These are phyloP conservation scores for Adansonia grandidieri DNA, from an alignment of 441 rosid genomes.

Conservation along the genomic window DNA sequence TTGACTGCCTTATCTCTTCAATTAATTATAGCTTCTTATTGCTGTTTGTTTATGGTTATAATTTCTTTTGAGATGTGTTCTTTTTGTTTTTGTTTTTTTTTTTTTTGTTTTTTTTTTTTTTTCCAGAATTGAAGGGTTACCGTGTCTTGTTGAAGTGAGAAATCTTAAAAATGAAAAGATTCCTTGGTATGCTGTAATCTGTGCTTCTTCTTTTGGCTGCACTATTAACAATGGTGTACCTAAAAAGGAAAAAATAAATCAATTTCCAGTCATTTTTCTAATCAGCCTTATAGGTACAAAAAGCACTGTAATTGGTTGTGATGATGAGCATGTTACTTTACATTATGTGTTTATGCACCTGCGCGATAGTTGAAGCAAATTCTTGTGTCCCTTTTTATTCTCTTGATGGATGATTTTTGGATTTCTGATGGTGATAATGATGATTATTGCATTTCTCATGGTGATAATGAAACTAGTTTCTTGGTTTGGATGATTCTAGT, in stretches of 20 bases:
- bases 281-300: background rate
- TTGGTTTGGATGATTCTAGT: background rate
- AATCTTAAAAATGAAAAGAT: background rate
- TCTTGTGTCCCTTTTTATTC: background rate
- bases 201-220: background rate
- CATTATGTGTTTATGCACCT: conserved; percentile 4
- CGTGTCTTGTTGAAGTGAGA: background rate
- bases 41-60: background rate
- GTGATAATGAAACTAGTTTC: background rate
- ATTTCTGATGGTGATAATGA: conserved; percentile 2
- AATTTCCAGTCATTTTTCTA: background rate
- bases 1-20: background rate
- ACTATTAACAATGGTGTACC: background rate
- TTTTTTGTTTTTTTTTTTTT: too few species aligned
- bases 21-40: background rate
- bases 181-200: background rate
- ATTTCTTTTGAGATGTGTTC: background rate
- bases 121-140: background rate
- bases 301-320: background rate
- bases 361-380: background rate
- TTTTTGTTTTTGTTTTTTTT: background rate
- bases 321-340: background rate
- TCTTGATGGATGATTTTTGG: background rate
- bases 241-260: background rate
- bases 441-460: conserved; percentile 1